These are phyloP conservation scores for Fusarium setosum DNA, from an alignment of 2,329 filamentous ascomycete genomes.

Conservation along the genomic window DNA sequence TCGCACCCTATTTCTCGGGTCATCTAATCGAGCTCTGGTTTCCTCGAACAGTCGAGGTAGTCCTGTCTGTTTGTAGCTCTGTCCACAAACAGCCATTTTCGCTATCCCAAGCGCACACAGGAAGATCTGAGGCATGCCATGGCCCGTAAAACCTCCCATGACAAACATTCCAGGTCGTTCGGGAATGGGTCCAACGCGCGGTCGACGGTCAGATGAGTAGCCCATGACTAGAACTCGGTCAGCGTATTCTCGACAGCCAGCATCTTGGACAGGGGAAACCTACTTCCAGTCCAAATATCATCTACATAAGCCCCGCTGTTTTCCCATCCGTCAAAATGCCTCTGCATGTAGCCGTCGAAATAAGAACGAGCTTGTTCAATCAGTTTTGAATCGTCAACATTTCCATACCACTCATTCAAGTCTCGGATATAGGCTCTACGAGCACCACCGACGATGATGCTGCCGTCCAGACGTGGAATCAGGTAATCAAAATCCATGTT, in stretches of 20 bases:
- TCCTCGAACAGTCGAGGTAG: not conserved
- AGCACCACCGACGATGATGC: constrained; percentile 47
- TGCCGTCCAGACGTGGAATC: constrained; percentile 57
- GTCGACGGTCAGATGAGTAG: constrained; percentile 53
- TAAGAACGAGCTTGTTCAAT: constrained; percentile 56
- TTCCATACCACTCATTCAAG: constrained; percentile 59
- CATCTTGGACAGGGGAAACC: too few relatives aligned
- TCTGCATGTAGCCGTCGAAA: constrained; percentile 61
- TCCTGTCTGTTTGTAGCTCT: not conserved
- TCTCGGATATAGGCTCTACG: constrained; percentile 46
- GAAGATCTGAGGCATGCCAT: constrained; percentile 62
- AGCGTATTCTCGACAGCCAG: too few relatives aligned
- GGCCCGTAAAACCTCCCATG: constrained; percentile 61
- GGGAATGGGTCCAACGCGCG: constrained; percentile 57
- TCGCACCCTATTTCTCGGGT: not conserved
- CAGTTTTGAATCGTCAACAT: constrained; percentile 56
- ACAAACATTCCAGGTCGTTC: constrained; percentile 51
- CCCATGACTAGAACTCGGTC: constrained; percentile 50
- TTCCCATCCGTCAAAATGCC: constrained; percentile 61
- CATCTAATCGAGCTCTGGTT: not conserved
- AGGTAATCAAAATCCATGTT: constrained; percentile 55
- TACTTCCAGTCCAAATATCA: constrained; percentile 43
- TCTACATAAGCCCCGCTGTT: constrained; percentile 48
- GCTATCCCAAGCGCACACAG: constrained; percentile 39
- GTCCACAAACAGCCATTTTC: not conserved